These are phyloP conservation scores for Trichoderma simmonsii DNA, from an alignment of 2,329 filamentous ascomycete species.

Conservation along the genomic window DNA sequence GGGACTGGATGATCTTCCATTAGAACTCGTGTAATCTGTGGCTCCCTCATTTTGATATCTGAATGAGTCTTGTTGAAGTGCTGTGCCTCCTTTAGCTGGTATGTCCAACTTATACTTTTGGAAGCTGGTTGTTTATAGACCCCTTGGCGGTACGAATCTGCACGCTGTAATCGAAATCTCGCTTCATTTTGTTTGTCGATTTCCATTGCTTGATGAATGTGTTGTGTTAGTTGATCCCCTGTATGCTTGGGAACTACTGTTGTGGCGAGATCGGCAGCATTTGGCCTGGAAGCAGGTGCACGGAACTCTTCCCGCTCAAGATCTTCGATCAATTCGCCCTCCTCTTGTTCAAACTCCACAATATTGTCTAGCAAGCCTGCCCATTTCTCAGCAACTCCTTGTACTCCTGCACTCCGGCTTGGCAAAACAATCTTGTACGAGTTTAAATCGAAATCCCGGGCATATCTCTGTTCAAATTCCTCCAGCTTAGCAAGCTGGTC, in stretches of 20 bases:
- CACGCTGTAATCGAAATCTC: neutral
- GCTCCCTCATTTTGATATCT: neutral
- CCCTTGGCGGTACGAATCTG: neutral
- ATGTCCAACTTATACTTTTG: neutral
- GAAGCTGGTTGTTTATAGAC: neutral
- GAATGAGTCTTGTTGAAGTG: neutral
- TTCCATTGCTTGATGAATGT: neutral
- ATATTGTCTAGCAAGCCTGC: constrained; percentile 23
- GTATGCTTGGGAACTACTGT: too few species aligned
- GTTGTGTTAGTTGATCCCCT: neutral
- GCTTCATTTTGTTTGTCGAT: neutral
- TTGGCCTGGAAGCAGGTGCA: too few species aligned
- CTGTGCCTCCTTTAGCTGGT: neutral
- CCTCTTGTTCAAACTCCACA: constrained; percentile 8
- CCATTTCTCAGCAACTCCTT: constrained; percentile 23
- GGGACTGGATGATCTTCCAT: neutral
- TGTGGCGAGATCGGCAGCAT: neutral
- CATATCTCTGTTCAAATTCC: neutral
- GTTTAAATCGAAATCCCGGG: constrained; percentile 12
- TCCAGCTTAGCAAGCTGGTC: constrained; percentile 70
- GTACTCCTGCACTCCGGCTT: constrained; percentile 12
- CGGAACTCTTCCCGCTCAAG: neutral
- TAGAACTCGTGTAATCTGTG: neutral
- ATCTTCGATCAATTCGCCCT: constrained; percentile 13
- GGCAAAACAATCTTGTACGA: constrained; percentile 23